Conservation (phyloP, 1,139 yeast species). For the Debaryomyces udenii region DNA sequence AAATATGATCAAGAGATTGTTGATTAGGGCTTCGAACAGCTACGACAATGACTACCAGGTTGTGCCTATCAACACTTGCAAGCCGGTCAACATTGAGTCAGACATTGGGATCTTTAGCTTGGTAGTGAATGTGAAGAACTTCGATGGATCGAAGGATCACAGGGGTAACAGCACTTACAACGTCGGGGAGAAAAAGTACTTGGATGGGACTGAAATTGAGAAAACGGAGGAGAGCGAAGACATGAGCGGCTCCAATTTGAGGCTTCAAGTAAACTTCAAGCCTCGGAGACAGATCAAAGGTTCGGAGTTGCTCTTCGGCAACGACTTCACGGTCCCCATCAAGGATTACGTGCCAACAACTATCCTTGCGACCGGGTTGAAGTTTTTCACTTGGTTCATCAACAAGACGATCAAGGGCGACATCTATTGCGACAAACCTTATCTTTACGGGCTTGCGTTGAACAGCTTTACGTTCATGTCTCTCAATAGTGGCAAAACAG, state of each 20-base stretch:
- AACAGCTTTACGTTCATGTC: constrained; percentile 53
- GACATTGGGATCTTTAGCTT: constrained; percentile 43
- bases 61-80: constrained; percentile 50
- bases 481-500: constrained; percentile 5
- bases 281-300: constrained; percentile 52
- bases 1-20: constrained; percentile 36
- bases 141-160: constrained; percentile 50
- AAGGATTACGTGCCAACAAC: constrained; percentile 59
- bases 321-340: constrained; percentile 66
- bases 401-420: constrained; percentile 71
- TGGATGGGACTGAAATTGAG: constrained; percentile 29
- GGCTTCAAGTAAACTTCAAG: constrained; percentile 39
- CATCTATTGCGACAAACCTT: constrained; percentile 61
- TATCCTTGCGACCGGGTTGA: constrained; percentile 47
- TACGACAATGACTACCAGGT: constrained; percentile 32
- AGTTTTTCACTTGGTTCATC: constrained; percentile 59
- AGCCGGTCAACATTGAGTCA: constrained; percentile 38
- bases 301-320: constrained; percentile 61
- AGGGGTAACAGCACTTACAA: constrained; percentile 37
- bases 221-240: constrained; percentile 14
- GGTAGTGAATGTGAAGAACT: constrained; percentile 44
- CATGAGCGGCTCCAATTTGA: constrained; percentile 28
- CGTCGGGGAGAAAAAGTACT: constrained; percentile 30
- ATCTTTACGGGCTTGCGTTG: constrained; percentile 62
- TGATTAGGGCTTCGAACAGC: constrained; percentile 36